Evolutionary conservation across 2,329 filamentous ascomycete genomes (phyloP).

Genomic region (Fusarium proliferatum): DNA sequence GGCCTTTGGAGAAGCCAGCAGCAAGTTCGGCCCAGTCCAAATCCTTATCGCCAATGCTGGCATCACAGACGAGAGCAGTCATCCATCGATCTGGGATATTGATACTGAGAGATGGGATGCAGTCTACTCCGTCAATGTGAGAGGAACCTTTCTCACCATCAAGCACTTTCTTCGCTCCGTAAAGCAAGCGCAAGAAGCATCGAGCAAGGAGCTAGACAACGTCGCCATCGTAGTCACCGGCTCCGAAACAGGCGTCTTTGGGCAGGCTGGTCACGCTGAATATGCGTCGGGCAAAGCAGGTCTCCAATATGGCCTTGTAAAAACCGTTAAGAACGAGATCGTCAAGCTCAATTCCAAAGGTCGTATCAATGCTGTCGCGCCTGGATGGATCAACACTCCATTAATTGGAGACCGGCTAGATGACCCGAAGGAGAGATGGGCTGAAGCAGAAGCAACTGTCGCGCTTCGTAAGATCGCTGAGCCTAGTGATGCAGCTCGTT

Average conservation of each 20-base stretch:
- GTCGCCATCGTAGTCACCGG: neutral
- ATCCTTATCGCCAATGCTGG: neutral
- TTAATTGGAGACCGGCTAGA: neutral
- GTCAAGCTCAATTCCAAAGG: neutral
- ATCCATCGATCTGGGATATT: neutral
- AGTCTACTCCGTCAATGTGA: neutral
- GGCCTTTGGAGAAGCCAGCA: neutral
- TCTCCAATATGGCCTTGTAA: neutral
- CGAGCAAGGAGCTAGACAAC: rapidly evolving
- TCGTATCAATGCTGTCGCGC: neutral
- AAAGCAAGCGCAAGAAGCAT: rapidly evolving
- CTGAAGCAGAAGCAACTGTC: neutral
- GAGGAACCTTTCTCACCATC: neutral
- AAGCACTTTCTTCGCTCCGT: neutral
- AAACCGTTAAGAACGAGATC: neutral
- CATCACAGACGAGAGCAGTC: neutral
- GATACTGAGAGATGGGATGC: neutral
- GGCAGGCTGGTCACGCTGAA: neutral
- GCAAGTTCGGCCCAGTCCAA: neutral
- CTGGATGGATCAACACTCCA: conserved; percentile 1
- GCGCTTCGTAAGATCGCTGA: neutral
- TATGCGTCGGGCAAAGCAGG: neutral
- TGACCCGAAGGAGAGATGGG: neutral
- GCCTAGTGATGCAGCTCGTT: neutral
- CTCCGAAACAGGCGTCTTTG: neutral